phyloP scores from a whole-genome alignment of 2,329 filamentous ascomycete species.

The Stemphylium vesicarium region DNA sequence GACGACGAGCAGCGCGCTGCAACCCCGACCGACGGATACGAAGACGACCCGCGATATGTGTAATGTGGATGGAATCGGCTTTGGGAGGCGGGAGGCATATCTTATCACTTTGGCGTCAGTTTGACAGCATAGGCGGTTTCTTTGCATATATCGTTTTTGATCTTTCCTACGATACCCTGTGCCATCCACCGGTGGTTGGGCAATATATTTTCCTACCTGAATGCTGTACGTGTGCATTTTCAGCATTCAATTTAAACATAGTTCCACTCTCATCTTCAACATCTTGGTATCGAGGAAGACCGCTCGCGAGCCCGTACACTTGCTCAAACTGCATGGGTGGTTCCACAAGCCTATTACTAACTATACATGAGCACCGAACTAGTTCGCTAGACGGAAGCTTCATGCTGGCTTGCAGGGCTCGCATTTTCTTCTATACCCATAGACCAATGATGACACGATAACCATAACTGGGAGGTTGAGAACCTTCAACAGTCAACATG shows the following conservation, averaged over 20 bases:
- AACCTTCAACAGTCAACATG: too few relatives aligned
- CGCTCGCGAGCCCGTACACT: too few relatives aligned
- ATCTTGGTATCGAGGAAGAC: too few relatives aligned
- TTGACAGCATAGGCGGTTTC: neutral
- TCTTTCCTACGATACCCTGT: slow-evolving; percentile 15
- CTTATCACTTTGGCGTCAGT: slow-evolving; percentile 2
- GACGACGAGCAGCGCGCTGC: neutral
- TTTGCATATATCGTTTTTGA: neutral
- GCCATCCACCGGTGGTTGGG: slow-evolving; percentile 17
- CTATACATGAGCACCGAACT: too few relatives aligned
- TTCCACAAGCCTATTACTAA: too few relatives aligned
- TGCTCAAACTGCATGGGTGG: too few relatives aligned
- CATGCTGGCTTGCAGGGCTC: too few relatives aligned
- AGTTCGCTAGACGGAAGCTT: too few relatives aligned
- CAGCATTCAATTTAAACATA: neutral
- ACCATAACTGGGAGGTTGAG: too few relatives aligned
- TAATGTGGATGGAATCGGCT: slow-evolving; percentile 3
- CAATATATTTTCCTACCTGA: slow-evolving; percentile 7
- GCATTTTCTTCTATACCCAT: too few relatives aligned
- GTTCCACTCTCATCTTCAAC: neutral
- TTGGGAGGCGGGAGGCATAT: neutral
- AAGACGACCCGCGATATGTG: neutral
- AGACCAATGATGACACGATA: too few relatives aligned
- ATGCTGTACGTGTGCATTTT: neutral
- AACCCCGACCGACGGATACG: neutral